Percentiles rank a stretch among this genome's conserved stretches.
Evolutionary conservation across 108 stramenopile species (phyloP).

Genomic region (Fragilaria radians): DNA sequence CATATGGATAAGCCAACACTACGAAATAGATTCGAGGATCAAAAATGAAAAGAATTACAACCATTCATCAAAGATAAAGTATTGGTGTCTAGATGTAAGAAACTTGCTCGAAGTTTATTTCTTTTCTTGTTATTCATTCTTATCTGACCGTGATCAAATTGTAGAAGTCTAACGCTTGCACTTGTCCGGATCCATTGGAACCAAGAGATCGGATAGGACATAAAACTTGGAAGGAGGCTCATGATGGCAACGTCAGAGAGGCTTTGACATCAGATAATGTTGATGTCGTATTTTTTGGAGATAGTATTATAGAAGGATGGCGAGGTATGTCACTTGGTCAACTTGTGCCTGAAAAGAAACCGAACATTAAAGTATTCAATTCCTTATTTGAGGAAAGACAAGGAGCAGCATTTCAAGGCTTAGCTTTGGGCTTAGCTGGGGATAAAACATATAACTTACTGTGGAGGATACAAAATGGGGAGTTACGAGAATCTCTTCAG

Average conservation of each 20-base stretch:
- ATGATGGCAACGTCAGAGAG: slow-evolving; percentile 3
- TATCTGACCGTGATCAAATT: too few species aligned
- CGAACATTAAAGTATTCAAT: slow-evolving; percentile 28
- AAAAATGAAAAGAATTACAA: too few species aligned
- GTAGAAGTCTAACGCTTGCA: not conserved
- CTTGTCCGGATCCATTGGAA: not conserved
- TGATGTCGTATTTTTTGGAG: slow-evolving; percentile 74
- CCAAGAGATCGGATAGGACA: slow-evolving; percentile 1
- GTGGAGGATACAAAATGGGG: slow-evolving; percentile 74
- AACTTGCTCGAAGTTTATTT: too few species aligned
- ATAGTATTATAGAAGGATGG: slow-evolving; percentile 52
- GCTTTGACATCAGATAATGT: slow-evolving; percentile 3
- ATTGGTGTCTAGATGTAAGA: slow-evolving; percentile 7
- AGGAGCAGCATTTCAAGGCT: slow-evolving; percentile 44
- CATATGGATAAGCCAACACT: too few species aligned
- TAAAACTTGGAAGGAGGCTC: slow-evolving; percentile 1
- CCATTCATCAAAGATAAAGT: not conserved
- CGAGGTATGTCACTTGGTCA: slow-evolving; percentile 36
- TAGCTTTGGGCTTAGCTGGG: slow-evolving; percentile 63
- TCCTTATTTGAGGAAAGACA: slow-evolving; percentile 36
- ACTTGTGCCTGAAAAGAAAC: not conserved
- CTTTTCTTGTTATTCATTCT: too few species aligned
- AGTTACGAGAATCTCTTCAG: slow-evolving; percentile 39
- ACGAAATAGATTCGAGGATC: too few species aligned
- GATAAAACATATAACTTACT: slow-evolving; percentile 57